Base-by-base conservation (phyloP, 208 protist species). In the Crithidia fasciculata region DNA sequence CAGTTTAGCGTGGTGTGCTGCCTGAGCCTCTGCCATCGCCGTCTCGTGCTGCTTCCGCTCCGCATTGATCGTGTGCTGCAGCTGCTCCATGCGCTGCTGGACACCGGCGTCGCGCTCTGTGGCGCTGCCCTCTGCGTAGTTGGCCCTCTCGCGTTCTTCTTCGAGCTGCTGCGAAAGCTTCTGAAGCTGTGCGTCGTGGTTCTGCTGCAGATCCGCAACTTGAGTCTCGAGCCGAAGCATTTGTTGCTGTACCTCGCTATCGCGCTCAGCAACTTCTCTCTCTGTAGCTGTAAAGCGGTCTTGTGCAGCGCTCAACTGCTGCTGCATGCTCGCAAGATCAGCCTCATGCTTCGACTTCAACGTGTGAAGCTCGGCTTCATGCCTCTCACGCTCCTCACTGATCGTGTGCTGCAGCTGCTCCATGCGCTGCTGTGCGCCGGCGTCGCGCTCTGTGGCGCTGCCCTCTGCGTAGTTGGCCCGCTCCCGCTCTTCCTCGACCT, bases 161-260 rank as follows among this genome's bases (percentile, higher is more conserved):
- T 72, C 76, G 9, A 73, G 60, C 62, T 69, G 52, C 67, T 58
- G 19, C 45, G 65, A 2, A 36, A 80, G 67, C 61, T 74, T 5
- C 60, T 56, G n/a, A 18, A 80, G 47, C 52, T 63, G n/a, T 5
- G 15, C 43, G 2, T 43, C 43, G 44, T 73, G 39, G 10, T 39
- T 15, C 36, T 64, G 12, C 15, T 37, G 19, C 58, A 66, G 8
- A 0, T 40, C 40, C 9, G 2, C 9, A 12, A 55, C 55, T 1
- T 41, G 36, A 2, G 7, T 41, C 8, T 41, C 28, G 9, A 41
- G 28, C 6, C 40, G 55, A 15, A 41, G 28, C 7, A 60, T 37
- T 16, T 37, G 50, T 2, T 55, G 50, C 50, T 55, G 7, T 8
- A 60, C 28, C 37, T 13, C 39, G 9, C 5, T 16, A 2, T 64